Percentiles rank a stretch among this genome's conserved stretches.
Conservation (phyloP, 495 filamentous ascomycete species). For the Paragyromitra xinjiangensis region DNA sequence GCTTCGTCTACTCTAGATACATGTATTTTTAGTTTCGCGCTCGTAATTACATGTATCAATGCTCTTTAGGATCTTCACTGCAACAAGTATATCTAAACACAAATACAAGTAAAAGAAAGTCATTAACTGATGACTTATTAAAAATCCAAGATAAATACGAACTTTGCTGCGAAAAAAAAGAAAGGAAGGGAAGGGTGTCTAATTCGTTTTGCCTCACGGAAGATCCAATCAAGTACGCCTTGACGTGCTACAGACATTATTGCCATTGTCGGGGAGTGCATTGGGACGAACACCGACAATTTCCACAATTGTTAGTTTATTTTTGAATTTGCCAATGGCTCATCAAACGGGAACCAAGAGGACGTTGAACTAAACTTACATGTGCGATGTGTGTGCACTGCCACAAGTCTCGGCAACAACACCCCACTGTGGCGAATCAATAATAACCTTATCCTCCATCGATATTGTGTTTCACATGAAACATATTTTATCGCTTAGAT, state of each 20-base stretch:
- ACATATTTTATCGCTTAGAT: constrained; percentile 34
- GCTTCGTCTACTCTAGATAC: background rate
- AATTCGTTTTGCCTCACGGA: no score
- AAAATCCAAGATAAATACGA: background rate
- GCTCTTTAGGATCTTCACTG: background rate
- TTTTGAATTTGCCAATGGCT: background rate
- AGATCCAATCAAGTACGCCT: no score
- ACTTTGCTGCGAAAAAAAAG: background rate
- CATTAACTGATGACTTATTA: background rate
- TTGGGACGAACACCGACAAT: background rate
- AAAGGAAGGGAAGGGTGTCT: background rate
- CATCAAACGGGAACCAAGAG: background rate
- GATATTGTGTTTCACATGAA: constrained; percentile 18
- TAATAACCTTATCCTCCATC: constrained; percentile 36
- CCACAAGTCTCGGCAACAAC: constrained; percentile 31
- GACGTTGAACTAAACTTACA: constrained; percentile 31
- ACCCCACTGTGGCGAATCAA: constrained; percentile 16
- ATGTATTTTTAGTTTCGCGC: background rate
- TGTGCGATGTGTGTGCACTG: constrained; percentile 21
- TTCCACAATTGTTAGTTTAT: background rate
- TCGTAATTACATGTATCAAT: background rate
- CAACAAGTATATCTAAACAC: background rate
- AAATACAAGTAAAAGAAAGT: background rate
- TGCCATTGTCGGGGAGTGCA: no score
- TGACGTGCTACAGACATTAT: no score